Base-by-base conservation (phyloP, 345 rosid genomes). In the Erodium maritimum region DNA sequence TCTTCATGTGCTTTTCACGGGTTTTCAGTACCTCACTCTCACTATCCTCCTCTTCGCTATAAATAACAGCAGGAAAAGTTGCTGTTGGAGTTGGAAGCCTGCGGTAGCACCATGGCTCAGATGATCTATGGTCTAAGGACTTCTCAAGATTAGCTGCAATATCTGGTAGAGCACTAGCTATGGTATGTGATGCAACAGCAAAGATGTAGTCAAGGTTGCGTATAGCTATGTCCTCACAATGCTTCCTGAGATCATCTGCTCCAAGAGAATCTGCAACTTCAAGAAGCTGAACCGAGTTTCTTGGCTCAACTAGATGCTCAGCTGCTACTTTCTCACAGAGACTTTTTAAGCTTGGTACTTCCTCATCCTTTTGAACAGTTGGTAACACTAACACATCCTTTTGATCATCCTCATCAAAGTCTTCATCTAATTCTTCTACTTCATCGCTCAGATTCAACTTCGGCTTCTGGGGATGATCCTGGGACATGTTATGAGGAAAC, bases 261-360 rank as follows among this genome's bases (percentile, higher is more conserved):
- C 69, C 95, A 67, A 93, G 95, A 51, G 99, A 75, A 82, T 88
- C 96, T 6, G 96, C 95, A 77, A 93, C 82, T 66, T 93, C 99
- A 64, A 93, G 94, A 69, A 93, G 72, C 56, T 89, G 99, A 58
- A 89, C 64, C n/a, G 85, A 84, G 69, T 86, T 93, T 34, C 94
- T 76, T 33, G 99, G 96, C 78, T 93, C 95, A 45, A 93, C 96
- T 21, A 93, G 61, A 75, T 67, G 70, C 51, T 85, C 96, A 17
- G 94, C 96, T n/a, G 94, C 99, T 55, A 77, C 91, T 63, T 85
- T 85, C 71, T 93, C 96, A 52, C 96, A 87, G 25, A 87, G 85
- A 66, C 82, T 75, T 67, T 85, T 85, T 67, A 93, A 85, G 78
- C 85, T 89, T 24, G 99, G 96, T 19, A 59, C 63, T 5, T 71